Evolutionary conservation across 345 rosid species (phyloP), one percentile per base, ranked within the genome.

Genomic region (Salix arbutifolia): DNA sequence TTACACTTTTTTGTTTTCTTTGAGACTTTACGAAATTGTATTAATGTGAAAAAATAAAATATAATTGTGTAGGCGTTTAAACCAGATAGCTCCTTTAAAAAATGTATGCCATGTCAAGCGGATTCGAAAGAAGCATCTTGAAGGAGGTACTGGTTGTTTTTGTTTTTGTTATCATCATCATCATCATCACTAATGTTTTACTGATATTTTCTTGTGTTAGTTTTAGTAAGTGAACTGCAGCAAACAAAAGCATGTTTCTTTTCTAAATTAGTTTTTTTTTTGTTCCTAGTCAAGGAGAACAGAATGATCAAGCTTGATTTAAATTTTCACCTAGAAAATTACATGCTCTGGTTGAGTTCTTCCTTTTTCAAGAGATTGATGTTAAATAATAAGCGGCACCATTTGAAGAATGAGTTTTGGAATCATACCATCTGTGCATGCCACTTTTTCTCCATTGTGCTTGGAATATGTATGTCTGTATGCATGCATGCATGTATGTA

Each of bases 81-180:
- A 90, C 77, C 90, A 89, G 87, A 60, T 88, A 69, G 84, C 89
- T 14, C 96, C 94, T 26, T 67, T 92, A 37, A 92, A 91, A 82
- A 80, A 90, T 82, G 86, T 89, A 61, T 90, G 89, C 33, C 98
- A 94, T 74, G 88, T 91, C 58, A 94, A 92, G 88, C 88, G 94
- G 75, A 84, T 92, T 73, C 89, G 2, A 28, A 65, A 83, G 40
- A 90, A 86, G 84, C 53, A 77, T 65, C 74, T 83, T 12, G 87
- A 85, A 67, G 85, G 81, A 76, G 90, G 92, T 88, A 74, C 42
- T 73, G 42, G 3, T 2, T 18, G 31, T 68, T 30, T 6, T 26
- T 7, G 14, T 12, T 23, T 68, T 31, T 4, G 14, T 38, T 65
- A 61, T 28, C 6, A 13, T 18, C 40, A 30, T 65, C 58, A 19